phyloP scores from a whole-genome alignment of 306 rosid species.

The Quercus berberidifolia region DNA sequence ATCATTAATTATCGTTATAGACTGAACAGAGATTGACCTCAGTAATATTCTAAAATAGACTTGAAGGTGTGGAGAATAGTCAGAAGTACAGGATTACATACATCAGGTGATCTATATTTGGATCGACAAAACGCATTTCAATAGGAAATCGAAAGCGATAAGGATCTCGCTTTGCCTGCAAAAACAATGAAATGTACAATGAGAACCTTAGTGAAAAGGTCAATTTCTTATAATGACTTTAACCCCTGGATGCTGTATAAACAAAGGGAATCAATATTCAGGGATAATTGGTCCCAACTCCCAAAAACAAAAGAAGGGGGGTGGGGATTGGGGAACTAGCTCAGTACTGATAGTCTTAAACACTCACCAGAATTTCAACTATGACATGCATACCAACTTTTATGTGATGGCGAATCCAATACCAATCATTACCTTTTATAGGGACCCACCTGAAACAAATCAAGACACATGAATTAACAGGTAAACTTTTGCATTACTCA shows the following conservation, averaged over 20 bases:
- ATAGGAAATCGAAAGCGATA: slow-evolving; percentile 94
- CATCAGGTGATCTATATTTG: slow-evolving; percentile 94
- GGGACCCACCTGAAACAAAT: slow-evolving; percentile 87
- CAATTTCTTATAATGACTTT: neutral
- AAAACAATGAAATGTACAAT: slow-evolving; percentile 4
- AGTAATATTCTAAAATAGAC: slow-evolving; percentile 4
- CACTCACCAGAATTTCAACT: slow-evolving; percentile 87
- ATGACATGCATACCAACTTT: slow-evolving; percentile 84
- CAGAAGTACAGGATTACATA: slow-evolving; percentile 32
- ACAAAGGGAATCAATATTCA: neutral
- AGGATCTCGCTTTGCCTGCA: slow-evolving; percentile 95
- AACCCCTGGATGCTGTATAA: neutral
- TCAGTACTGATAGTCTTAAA: slow-evolving; percentile 7
- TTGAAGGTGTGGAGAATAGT: neutral
- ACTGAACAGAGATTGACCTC: slow-evolving; percentile 16
- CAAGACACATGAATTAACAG: slow-evolving; percentile 26
- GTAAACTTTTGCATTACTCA: slow-evolving; percentile 9
- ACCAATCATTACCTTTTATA: slow-evolving; percentile 92
- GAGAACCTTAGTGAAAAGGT: neutral
- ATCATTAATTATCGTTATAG: slow-evolving; percentile 1
- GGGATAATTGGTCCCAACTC: too few species aligned
- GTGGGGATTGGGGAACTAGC: neutral
- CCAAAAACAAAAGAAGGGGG: neutral
- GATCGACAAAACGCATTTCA: slow-evolving; percentile 84
- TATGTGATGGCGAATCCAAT: slow-evolving; percentile 96